These are phyloP conservation scores for Sambucus nigra DNA, from an alignment of 129 eudicot species.

Conservation along the genomic window DNA sequence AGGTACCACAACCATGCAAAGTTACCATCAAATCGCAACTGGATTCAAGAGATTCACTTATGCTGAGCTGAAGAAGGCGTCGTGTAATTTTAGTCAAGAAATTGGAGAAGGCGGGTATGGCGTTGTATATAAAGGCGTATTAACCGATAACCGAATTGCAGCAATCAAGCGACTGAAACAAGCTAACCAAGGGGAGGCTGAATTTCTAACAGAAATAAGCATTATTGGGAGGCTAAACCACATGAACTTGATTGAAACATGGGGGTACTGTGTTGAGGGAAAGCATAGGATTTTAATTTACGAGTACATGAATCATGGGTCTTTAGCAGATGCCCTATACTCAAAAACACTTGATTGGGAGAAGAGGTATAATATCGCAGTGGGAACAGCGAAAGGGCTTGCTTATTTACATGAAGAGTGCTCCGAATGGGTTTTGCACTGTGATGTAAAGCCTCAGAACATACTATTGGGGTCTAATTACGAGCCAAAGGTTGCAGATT, in stretches of 20 bases:
- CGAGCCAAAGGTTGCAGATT: no score
- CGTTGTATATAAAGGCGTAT: slow-evolving; percentile 25
- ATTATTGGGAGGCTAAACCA: slow-evolving; percentile 21
- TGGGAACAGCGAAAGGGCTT: no score
- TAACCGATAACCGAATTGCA: slow-evolving; percentile 21
- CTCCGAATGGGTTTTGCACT: no score
- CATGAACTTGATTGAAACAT: no score
- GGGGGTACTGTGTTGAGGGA: slow-evolving; percentile 21
- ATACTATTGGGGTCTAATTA: no score
- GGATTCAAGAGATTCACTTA: no score
- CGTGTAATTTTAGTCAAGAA: slow-evolving; percentile 19
- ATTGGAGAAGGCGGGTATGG: slow-evolving; percentile 30
- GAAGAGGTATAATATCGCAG: no score
- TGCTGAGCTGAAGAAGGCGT: slow-evolving; percentile 17
- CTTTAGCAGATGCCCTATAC: slow-evolving; percentile 11
- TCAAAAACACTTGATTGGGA: slow-evolving; percentile 12
- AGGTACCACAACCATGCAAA: neutral
- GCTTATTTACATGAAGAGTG: no score
- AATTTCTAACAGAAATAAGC: slow-evolving; percentile 17
- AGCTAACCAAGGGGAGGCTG: slow-evolving; percentile 1
- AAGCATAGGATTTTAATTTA: slow-evolving; percentile 30
- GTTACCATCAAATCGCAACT: slow-evolving; percentile 17
- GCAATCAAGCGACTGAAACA: slow-evolving; percentile 5
- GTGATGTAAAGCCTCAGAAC: no score
- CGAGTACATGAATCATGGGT: slow-evolving; percentile 24